Percentiles rank a stretch among this genome's conserved stretches.
phyloP scores from a whole-genome alignment of 2,329 filamentous ascomycete genomes.

The Pyrenophora tritici-repentis region DNA sequence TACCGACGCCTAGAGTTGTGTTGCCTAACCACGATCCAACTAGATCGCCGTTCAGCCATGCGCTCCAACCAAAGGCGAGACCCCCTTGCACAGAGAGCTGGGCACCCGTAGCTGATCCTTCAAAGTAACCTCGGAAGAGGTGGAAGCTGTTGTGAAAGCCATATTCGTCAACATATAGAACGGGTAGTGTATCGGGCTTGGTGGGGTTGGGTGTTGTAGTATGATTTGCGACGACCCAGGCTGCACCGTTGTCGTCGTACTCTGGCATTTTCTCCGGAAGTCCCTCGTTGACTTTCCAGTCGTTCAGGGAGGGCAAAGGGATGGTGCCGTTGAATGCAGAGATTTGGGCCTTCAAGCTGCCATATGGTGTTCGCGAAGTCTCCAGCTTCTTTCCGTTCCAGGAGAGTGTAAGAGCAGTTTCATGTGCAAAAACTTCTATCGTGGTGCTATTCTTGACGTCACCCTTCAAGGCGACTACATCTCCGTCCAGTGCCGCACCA shows the following conservation, averaged over 20 bases:
- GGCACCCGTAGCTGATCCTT: slow-evolving; percentile 48
- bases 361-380: slow-evolving; percentile 42
- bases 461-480: slow-evolving; percentile 41
- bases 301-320: slow-evolving; percentile 49
- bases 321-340: slow-evolving; percentile 30
- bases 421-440: slow-evolving; percentile 47
- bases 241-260: slow-evolving; percentile 52
- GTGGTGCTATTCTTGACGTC: slow-evolving; percentile 42
- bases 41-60: slow-evolving; percentile 62
- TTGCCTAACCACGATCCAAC: slow-evolving; percentile 62
- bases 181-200: slow-evolving; percentile 46
- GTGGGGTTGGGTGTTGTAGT: slow-evolving; percentile 46
- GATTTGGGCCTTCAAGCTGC: slow-evolving; percentile 43
- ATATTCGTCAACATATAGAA: slow-evolving; percentile 51
- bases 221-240: slow-evolving; percentile 52
- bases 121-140: slow-evolving; percentile 51
- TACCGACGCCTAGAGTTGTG: slow-evolving; percentile 46
- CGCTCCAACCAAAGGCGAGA: slow-evolving; percentile 61
- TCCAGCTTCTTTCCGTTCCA: slow-evolving; percentile 47
- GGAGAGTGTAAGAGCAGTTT: slow-evolving; percentile 32
- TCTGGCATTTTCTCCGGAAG: slow-evolving; percentile 54
- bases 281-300: slow-evolving; percentile 56
- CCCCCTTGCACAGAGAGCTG: slow-evolving; percentile 61
- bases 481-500: slow-evolving; percentile 28
- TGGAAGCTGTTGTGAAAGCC: slow-evolving; percentile 50